Evolutionary conservation across 768 basidiomycete species (phyloP).

Genomic region (Serendipita sp.): DNA sequence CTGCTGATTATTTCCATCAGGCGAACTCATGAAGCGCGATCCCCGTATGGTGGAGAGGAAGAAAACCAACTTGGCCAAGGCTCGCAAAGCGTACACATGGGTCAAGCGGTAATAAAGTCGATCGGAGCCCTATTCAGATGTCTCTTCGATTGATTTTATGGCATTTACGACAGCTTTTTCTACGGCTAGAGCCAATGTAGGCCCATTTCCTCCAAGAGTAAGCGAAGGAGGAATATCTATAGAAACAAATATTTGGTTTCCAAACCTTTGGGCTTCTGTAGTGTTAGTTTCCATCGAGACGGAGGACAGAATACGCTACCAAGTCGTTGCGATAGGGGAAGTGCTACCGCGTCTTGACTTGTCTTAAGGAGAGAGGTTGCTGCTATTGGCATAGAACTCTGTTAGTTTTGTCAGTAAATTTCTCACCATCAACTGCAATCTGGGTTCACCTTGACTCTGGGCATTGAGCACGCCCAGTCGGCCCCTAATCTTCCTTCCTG

Average conservation of each 20-base stretch:
- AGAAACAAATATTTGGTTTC: conserved; percentile 56
- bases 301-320: conserved; percentile 27
- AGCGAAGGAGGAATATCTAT: conserved; percentile 35
- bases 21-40: conserved; percentile 75
- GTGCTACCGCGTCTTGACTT: conserved; percentile 42
- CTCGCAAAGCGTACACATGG: conserved; percentile 88
- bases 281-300: conserved; percentile 9
- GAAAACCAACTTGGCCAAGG: conserved; percentile 86
- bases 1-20: conserved; percentile 25
- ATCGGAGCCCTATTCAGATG: neutral
- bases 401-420: neutral
- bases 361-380: conserved; percentile 53
- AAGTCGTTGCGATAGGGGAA: conserved; percentile 64
- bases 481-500: conserved; percentile 40
- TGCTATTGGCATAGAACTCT: conserved; percentile 21
- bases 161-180: conserved; percentile 44
- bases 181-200: conserved; percentile 33
- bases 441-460: conserved; percentile 26
- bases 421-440: neutral
- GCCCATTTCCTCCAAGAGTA: conserved; percentile 32
- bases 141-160: conserved; percentile 19
- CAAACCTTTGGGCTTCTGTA: conserved; percentile 40
- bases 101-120: conserved; percentile 62
- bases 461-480: conserved; percentile 81
- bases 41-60: conserved; percentile 97